These are phyloP conservation scores for Ogataea haglerorum DNA, from an alignment of 805 yeast species.

Conservation along the genomic window DNA sequence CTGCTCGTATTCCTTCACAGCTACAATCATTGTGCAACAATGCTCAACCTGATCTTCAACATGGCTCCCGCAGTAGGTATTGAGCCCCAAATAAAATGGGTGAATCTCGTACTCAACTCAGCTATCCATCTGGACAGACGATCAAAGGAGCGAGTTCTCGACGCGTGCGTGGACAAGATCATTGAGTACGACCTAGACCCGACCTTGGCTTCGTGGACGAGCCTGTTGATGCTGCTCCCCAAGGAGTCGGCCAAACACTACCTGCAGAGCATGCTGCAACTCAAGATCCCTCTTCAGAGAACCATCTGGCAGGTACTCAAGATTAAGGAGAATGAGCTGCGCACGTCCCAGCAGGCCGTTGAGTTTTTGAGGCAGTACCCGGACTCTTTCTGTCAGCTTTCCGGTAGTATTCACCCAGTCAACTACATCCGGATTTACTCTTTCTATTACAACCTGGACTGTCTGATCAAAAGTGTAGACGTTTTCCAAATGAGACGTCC, in stretches of 20 bases:
- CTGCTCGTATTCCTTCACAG: slow-evolving; percentile 5
- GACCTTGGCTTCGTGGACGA: slow-evolving; percentile 15
- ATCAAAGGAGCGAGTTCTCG: background rate
- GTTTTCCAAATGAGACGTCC: slow-evolving; percentile 1
- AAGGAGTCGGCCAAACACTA: background rate
- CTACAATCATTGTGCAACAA: slow-evolving; percentile 4
- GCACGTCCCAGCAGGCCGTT: slow-evolving; percentile 8
- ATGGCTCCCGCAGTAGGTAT: slow-evolving; percentile 9
- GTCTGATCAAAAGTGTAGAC: slow-evolving; percentile 4
- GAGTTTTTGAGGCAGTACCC: slow-evolving; percentile 9
- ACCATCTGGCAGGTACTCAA: slow-evolving; percentile 7
- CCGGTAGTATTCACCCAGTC: slow-evolving; percentile 1
- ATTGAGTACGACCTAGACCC: slow-evolving; percentile 11
- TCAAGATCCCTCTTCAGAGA: slow-evolving; percentile 10
- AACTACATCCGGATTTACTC: slow-evolving; percentile 13
- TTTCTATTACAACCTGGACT: slow-evolving; percentile 10
- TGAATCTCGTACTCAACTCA: slow-evolving; percentile 11
- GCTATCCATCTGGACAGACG: background rate
- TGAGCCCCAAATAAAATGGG: slow-evolving; percentile 10
- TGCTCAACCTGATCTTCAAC: slow-evolving; percentile 9
- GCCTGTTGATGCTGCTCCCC: slow-evolving; percentile 8
- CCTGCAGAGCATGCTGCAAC: slow-evolving; percentile 9
- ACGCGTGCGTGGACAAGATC: slow-evolving; percentile 5
- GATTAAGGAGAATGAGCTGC: background rate
- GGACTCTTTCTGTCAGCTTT: slow-evolving; percentile 6